Conservation (phyloP, 495 filamentous ascomycete genomes). For the Neurospora intermedia region DNA sequence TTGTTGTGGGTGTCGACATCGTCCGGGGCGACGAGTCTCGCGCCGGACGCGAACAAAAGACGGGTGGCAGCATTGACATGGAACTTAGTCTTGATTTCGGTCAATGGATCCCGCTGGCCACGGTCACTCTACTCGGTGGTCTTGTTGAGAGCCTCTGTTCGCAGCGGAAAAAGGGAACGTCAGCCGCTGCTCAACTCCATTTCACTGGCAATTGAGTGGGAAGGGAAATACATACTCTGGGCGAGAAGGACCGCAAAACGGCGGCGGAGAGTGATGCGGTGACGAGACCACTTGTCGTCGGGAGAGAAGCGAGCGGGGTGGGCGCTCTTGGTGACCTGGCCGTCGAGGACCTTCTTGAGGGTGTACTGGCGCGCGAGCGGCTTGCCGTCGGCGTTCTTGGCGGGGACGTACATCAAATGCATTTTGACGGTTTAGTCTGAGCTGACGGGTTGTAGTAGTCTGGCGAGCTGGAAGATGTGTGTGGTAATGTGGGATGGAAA, state of each 20-base stretch:
- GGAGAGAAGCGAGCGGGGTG: conserved; percentile 96
- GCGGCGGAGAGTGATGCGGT: conserved; percentile 87
- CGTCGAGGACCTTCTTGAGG: conserved; percentile 65
- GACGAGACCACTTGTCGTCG: conserved; percentile 94
- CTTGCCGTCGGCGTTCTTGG: conserved; percentile 52
- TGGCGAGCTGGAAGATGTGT: background rate
- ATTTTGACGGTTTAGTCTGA: conserved; percentile 27
- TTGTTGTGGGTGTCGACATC: no score
- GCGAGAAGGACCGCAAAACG: conserved; percentile 78
- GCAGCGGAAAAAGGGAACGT: background rate
- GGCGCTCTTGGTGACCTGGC: conserved; percentile 84
- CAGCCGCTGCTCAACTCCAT: background rate
- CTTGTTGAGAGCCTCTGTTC: background rate
- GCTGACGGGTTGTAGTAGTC: background rate
- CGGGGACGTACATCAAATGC: conserved; percentile 84
- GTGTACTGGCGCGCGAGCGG: conserved; percentile 60
- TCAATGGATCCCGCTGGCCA: background rate
- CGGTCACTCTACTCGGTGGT: background rate
- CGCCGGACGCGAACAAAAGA: background rate
- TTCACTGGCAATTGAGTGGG: background rate
- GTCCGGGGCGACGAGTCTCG: background rate
- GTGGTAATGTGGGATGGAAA: background rate
- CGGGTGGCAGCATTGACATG: background rate
- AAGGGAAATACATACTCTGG: conserved; percentile 48
- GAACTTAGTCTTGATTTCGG: background rate